Conservation (phyloP, 2,329 filamentous ascomycete species). For the Metarhizium album region DNA sequence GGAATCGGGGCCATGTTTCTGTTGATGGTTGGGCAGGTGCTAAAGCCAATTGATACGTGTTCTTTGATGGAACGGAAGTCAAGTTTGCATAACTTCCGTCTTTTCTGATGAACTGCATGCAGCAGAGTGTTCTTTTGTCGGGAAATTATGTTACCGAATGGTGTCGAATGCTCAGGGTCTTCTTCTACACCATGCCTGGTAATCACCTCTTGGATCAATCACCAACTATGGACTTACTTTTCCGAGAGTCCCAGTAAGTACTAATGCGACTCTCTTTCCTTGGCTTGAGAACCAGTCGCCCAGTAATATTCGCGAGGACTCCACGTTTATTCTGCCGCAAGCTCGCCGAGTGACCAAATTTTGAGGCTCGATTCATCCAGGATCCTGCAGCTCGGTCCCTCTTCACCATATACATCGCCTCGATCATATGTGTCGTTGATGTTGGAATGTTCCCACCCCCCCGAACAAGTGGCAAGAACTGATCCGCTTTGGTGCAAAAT, state of each 20-base stretch:
- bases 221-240: too few relatives aligned
- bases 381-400: not conserved
- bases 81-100: not conserved
- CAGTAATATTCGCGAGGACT: not conserved
- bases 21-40: not conserved
- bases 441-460: conserved; percentile 34
- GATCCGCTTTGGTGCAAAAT: conserved; percentile 43
- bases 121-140: not conserved
- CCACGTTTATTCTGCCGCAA: not conserved
- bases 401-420: not conserved
- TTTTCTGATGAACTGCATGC: not conserved
- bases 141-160: not conserved
- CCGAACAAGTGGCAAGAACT: conserved; percentile 45
- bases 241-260: too few relatives aligned
- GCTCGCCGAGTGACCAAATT: conserved; percentile 4
- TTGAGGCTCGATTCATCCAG: conserved; percentile 8
- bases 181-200: not conserved
- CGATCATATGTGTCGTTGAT: not conserved
- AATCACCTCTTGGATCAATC: too few relatives aligned
- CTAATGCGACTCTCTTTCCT: too few relatives aligned
- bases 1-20: conserved; percentile 13
- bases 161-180: not conserved
- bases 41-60: not conserved
- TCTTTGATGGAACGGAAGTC: not conserved
- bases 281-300: too few relatives aligned